These are phyloP conservation scores for Artemisia argyi DNA, from an alignment of 129 eudicot species.

Conservation along the genomic window DNA sequence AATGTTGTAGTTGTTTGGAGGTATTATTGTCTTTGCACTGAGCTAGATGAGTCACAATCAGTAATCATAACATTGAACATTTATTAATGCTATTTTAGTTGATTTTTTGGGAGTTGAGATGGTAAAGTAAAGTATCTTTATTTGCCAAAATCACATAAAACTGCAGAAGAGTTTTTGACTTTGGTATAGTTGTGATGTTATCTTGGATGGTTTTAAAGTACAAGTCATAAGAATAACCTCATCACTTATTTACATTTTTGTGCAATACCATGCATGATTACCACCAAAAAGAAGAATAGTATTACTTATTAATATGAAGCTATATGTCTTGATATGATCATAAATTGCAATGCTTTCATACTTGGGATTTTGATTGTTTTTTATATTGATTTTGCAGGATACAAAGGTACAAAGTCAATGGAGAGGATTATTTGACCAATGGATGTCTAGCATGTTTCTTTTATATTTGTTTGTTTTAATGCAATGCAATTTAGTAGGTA, in stretches of 20 bases:
- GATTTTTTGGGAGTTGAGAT: slow-evolving; percentile 8
- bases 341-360: not conserved
- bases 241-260: not conserved
- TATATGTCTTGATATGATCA: not conserved
- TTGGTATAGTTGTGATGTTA: not conserved
- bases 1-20: not conserved
- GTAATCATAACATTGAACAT: not conserved
- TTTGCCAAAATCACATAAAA: not conserved
- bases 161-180: not conserved
- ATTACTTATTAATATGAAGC: not conserved
- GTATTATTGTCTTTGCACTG: slow-evolving; percentile 11
- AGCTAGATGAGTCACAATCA: not conserved
- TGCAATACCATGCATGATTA: not conserved
- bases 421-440: slow-evolving; percentile 16
- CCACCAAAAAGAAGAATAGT: not conserved
- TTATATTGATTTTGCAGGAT: not conserved
- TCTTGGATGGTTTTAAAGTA: slow-evolving; percentile 5
- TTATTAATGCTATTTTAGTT: not conserved
- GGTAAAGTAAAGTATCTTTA: not conserved
- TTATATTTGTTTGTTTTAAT: not conserved
- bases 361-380: slow-evolving; percentile 2
- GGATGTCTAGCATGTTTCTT: not conserved
- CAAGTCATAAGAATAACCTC: not conserved
- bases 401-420: slow-evolving; percentile 22
- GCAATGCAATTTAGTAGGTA: slow-evolving; percentile 10